Base-by-base conservation (phyloP, 495 filamentous ascomycete species). In the Bacidia gigantensis region DNA sequence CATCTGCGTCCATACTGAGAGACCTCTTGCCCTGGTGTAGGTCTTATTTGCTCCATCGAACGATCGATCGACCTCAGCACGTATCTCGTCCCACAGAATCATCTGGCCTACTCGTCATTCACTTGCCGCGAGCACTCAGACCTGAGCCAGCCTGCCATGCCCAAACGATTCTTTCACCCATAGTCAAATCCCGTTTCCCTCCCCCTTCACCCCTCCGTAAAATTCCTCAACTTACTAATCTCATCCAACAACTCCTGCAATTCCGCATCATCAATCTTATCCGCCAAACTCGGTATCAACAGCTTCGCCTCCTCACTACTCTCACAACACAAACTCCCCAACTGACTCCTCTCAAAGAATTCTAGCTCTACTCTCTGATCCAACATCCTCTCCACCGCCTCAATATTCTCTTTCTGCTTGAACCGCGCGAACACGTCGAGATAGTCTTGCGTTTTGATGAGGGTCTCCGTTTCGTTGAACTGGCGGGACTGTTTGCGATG, bases 301-400 rank as follows among this genome's bases (percentile, higher is more conserved):
- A 86, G 94, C 72, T 95, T 95, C 58, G 92, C 93, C 72, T 98
- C 92, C 58, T 98, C 93, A 40, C 84, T 82, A 21, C 77, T 82
- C 58, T 95, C 89, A 62, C 88, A 95, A 67, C 87, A 94, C 21
- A 98, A 73, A 51, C 87, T 88, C 3, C 87, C 90, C 93, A 98
- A 75, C 72, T 96, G 89, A 41, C 86, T 87, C 58, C 84, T 77
- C 76, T 98, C 92, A 62, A 96, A 96, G 64, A 86, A 83, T 62
- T 83, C 84, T 58, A 98, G 67, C 62, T 89, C 81, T 51, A 81
- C 80, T 58, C 84, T 81, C 35, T 79, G 73, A 51, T 82, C 81
- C 52, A 95, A 69, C 50, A 95, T 68, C 7, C 83, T 76, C 66
- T 95, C 90, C 32, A 96, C 87, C 11, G 87, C 86, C 68, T 93